Conservation (phyloP, 192 early-diverging fungal species). For the Coemansia sp. region DNA sequence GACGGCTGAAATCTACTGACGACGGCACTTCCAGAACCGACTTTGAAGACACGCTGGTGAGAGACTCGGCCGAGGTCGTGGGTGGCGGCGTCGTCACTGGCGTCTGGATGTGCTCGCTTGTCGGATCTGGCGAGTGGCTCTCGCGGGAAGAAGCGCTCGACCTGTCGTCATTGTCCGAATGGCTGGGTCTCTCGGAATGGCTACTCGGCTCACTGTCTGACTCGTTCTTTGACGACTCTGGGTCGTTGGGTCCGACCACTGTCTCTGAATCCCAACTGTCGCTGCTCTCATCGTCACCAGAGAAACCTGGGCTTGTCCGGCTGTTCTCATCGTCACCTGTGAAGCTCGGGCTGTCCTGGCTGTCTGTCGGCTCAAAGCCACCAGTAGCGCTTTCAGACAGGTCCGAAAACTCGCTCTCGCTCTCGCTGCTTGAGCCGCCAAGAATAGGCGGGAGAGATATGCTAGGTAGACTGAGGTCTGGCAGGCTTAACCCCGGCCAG, state of each 20-base stretch:
- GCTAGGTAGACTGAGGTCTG: neutral
- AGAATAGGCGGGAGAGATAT: too few relatives aligned
- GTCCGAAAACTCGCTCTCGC: neutral
- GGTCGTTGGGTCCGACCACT: neutral
- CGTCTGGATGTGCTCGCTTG: neutral
- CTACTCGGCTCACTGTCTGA: neutral
- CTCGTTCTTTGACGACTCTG: neutral
- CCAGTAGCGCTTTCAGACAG: neutral
- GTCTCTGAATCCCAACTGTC: constrained; percentile 4
- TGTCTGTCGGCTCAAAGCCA: too few relatives aligned
- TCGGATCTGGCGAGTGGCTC: neutral
- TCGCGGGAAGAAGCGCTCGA: neutral
- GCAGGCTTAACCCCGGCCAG: too few relatives aligned
- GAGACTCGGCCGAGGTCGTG: neutral
- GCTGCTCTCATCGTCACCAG: neutral
- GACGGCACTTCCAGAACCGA: constrained; percentile 32
- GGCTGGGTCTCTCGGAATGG: neutral
- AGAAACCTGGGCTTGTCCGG: too few relatives aligned
- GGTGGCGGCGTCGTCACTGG: neutral
- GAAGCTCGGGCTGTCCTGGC: too few relatives aligned
- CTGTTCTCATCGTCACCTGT: too few relatives aligned
- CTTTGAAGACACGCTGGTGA: constrained; percentile 18
- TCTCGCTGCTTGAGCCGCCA: neutral
- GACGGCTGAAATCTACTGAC: constrained; percentile 43
- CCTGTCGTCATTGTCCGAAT: neutral